Evolutionary conservation across 1,284 basidiomycete species (phyloP), one percentile per base, ranked within the genome.

Genomic region (Ustilago shanxiensis): DNA sequence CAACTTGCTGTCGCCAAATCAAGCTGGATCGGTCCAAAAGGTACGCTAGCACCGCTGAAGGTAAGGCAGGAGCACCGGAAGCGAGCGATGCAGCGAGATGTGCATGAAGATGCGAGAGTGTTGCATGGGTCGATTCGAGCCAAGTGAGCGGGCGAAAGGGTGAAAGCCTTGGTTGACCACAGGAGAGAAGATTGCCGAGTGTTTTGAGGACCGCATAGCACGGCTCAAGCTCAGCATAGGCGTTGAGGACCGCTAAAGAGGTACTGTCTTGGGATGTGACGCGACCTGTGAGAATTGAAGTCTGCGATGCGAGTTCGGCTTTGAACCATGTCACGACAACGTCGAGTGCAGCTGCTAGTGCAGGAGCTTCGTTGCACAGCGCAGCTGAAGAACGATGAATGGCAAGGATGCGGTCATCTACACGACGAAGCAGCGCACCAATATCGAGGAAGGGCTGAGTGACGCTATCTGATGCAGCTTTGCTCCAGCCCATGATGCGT

Each of bases 21-120:
- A 53, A 8, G 31, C 72, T 72, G 9, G 75, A 72, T 18, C 64
- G 62, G 29, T 78, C 75, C 35, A 81, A 61, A 11, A 81, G 35
- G 20, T 74, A 81, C 1, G 77, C 70, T 2, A 76, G 68, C 1
- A 75, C 63, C 1, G 70, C 63, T 6, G 60, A 69, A 9, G 65
- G 33, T 11, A 81, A 47, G 2, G 64, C 39, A 5, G 72, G 41
- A 1, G 79, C 69, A 53, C 54, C 60, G 11, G 66, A 67, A 2
- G 74, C 74, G 14, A 78, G 50, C 26, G 62, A 62, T 16, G 79
- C 79, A 29, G 62, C 64, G n/a, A 80, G 66, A 50, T 81, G 72
- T 16, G 79, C 63, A 26, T 81, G 71, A 29, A 80, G 60, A 53
- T 79, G 70, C 33, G 78, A 72, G 3, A 80, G 70, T 14, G 63